Conservation (phyloP, 257 asterid genomes). For the Lycium ferocissimum region DNA sequence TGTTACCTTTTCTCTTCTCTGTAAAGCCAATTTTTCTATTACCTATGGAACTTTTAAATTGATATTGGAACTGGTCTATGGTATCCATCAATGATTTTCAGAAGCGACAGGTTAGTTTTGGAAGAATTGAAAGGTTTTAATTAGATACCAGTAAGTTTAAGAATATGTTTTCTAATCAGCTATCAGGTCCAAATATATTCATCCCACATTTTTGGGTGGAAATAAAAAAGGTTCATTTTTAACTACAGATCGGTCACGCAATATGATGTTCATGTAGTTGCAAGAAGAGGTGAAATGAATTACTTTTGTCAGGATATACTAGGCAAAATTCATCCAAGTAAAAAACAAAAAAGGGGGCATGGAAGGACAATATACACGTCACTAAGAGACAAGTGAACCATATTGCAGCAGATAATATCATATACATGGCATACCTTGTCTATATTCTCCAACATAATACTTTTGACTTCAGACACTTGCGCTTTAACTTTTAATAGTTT, state of each 20-base stretch:
- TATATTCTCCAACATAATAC: slow-evolving; percentile 86
- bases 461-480: slow-evolving; percentile 88
- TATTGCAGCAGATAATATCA: slow-evolving; percentile 9
- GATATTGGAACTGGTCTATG: background rate
- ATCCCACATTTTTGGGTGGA: background rate
- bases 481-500: slow-evolving; percentile 89
- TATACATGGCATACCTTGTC: slow-evolving; percentile 62
- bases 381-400: background rate
- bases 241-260: background rate
- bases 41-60: background rate
- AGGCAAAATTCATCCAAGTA: background rate
- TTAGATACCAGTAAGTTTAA: background rate
- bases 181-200: slow-evolving; percentile 21
- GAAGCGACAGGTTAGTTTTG: background rate
- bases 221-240: background rate
- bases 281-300: background rate
- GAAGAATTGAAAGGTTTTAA: background rate
- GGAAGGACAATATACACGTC: background rate
- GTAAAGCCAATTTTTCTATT: background rate
- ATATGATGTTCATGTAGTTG: slow-evolving; percentile 14
- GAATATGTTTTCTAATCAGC: slow-evolving; percentile 7
- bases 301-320: slow-evolving; percentile 20
- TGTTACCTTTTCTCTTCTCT: background rate
- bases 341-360: too few species aligned
- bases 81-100: slow-evolving; percentile 24